Base-by-base conservation (phyloP, 345 rosid genomes). In the Pistacia atlantica region DNA sequence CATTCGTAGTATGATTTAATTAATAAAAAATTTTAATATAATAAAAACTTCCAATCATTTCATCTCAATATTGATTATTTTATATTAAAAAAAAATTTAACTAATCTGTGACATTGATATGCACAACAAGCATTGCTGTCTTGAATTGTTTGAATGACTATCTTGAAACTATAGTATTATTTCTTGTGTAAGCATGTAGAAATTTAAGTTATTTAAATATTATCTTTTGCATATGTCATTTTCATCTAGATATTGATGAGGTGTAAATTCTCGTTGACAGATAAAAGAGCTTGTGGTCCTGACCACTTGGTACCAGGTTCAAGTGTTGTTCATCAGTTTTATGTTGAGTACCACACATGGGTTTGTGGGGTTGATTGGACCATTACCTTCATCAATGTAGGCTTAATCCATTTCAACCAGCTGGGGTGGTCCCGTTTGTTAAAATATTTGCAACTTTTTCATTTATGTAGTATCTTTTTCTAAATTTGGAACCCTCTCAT, bases 331-430 rank as follows among this genome's bases (percentile, higher is more conserved):
- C 51, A 58, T 55, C 56, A 33, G 18, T 12, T 5, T 67, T n/a
- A 54, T 14, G 57, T 54, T 54, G 22, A 71, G 52, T 42, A 14
- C 75, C 20, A 46, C 54, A 45, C 56, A 60, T 7, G 71, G 5
- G 65, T 55, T 2, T 59, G 67, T 2, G 67, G 45, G 67, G 46
- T 28, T 60, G 75, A 72, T 60, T 72, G 72, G 72, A 52, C 72
- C 48, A 31, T 31, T 69, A 11, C 18, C 72, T 58, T 2, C 14
- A 18, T 67, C 71, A 67, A 12, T 67, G 45, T 4, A 25, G 10
- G 35, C 20, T 31, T 68, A 28, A 54, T 54, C 10, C 22, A 10
- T 1, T 69, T 54, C 20, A 35, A 64, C n/a, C 42, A 64, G 65
- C 18, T 61, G 65, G 65, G 65, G 8, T 13, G 4, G 68, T 1